Conservation (phyloP, 345 rosid species). For the Microcos paniculata region DNA sequence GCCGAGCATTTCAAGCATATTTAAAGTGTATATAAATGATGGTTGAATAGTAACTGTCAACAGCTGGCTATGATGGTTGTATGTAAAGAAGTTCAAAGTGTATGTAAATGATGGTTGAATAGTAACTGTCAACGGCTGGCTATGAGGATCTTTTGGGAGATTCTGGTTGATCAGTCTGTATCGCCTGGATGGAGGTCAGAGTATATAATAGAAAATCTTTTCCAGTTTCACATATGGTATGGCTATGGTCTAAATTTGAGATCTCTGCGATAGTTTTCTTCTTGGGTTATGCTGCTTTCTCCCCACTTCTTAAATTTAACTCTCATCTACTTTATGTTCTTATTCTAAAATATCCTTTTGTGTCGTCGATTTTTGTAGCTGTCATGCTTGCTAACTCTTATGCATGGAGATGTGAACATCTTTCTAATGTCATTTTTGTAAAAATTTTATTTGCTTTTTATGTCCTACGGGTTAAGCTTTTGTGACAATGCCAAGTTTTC, state of each 20-base stretch:
- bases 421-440: not conserved
- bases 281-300: not conserved
- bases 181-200: not conserved
- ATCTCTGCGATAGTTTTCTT: not conserved
- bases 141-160: not conserved
- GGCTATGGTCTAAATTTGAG: too few relatives aligned
- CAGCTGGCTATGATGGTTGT: not conserved
- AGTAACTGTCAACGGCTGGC: not conserved
- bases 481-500: not conserved
- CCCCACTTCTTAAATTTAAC: not conserved
- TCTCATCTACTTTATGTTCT: not conserved
- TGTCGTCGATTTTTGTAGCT: not conserved
- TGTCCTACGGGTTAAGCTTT: not conserved
- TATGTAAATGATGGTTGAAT: not conserved
- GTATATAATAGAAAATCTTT: not conserved
- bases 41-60: not conserved
- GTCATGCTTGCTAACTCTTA: not conserved
- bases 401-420: not conserved
- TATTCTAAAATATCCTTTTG: not conserved
- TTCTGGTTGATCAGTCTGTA: not conserved
- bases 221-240: not conserved
- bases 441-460: not conserved
- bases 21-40: not conserved
- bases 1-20: not conserved
- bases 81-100: too few relatives aligned